These are phyloP conservation scores for Alnus glutinosa DNA, from an alignment of 306 rosid genomes.

Conservation along the genomic window DNA sequence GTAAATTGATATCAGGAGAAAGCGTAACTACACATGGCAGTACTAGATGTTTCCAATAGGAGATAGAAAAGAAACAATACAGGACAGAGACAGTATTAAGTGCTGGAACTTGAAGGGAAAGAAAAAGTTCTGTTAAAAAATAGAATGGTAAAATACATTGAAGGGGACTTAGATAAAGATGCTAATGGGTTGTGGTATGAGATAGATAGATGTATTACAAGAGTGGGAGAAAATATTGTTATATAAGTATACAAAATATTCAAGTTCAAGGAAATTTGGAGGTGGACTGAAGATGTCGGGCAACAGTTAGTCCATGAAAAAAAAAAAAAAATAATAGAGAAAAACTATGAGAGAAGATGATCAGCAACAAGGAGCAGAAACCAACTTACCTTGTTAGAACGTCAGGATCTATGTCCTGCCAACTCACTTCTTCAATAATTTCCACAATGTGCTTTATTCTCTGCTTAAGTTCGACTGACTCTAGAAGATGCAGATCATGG, in stretches of 20 bases:
- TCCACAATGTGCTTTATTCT: conserved; percentile 84
- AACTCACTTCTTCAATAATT: conserved; percentile 76
- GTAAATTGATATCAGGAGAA: neutral
- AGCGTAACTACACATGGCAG: neutral
- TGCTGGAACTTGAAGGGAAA: neutral
- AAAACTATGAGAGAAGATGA: neutral
- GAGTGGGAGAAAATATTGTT: neutral
- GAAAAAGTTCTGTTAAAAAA: too few species aligned
- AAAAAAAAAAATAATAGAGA: neutral
- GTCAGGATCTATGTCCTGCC: conserved; percentile 88
- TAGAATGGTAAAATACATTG: too few species aligned
- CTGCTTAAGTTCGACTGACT: conserved; percentile 79
- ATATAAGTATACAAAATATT: neutral
- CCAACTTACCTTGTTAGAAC: conserved; percentile 68
- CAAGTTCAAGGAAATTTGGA: neutral
- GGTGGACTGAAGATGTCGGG: neutral
- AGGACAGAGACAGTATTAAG: neutral
- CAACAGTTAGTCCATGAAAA: neutral
- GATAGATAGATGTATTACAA: neutral
- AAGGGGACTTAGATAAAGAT: neutral
- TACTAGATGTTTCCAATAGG: neutral
- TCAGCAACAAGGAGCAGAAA: conserved; percentile 20
- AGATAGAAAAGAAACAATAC: neutral
- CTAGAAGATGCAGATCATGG: conserved; percentile 89
- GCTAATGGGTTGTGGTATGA: neutral